Evolutionary conservation across 352 stramenopile species (phyloP).

Genomic region (Pythium rishiriense): DNA sequence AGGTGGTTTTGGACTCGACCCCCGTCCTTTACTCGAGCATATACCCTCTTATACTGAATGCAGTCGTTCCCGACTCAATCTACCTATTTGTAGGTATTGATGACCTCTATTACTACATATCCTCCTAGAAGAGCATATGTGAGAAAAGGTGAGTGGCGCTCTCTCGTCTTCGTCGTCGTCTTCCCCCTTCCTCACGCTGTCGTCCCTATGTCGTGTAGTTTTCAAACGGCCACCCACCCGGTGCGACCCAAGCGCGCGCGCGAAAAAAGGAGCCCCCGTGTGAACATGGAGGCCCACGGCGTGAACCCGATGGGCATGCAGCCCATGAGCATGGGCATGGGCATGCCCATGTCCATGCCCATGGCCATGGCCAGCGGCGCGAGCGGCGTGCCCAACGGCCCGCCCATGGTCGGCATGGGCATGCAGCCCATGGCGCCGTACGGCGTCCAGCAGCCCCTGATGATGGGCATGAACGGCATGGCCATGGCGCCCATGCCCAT

Average conservation of each 20-base stretch:
- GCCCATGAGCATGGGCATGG: slow-evolving; percentile 68
- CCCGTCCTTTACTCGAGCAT: too few species aligned
- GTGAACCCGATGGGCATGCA: slow-evolving; percentile 72
- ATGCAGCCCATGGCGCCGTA: slow-evolving; percentile 50
- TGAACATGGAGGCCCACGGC: slow-evolving; percentile 69
- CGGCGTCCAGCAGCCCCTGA: slow-evolving; percentile 33
- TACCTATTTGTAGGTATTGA: too few species aligned
- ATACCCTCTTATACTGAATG: too few species aligned
- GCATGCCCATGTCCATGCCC: slow-evolving; percentile 45
- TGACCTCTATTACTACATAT: neutral
- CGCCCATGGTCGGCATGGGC: slow-evolving; percentile 50
- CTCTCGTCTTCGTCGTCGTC: neutral
- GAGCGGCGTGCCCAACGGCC: slow-evolving; percentile 32
- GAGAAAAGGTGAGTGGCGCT: neutral
- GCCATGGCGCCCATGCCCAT: slow-evolving; percentile 39
- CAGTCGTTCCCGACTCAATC: too few species aligned
- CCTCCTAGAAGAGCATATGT: neutral
- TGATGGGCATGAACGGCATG: slow-evolving; percentile 57
- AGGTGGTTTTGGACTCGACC: too few species aligned
- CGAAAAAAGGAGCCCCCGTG: slow-evolving; percentile 5
- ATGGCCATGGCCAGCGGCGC: slow-evolving; percentile 46
- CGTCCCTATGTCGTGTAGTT: neutral
- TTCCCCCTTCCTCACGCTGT: neutral
- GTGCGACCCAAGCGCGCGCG: neutral
- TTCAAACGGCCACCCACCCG: slow-evolving; percentile 4